Evolutionary conservation across 2,329 filamentous ascomycete species (phyloP).

Genomic region (Trichoderma cornu-damae): DNA sequence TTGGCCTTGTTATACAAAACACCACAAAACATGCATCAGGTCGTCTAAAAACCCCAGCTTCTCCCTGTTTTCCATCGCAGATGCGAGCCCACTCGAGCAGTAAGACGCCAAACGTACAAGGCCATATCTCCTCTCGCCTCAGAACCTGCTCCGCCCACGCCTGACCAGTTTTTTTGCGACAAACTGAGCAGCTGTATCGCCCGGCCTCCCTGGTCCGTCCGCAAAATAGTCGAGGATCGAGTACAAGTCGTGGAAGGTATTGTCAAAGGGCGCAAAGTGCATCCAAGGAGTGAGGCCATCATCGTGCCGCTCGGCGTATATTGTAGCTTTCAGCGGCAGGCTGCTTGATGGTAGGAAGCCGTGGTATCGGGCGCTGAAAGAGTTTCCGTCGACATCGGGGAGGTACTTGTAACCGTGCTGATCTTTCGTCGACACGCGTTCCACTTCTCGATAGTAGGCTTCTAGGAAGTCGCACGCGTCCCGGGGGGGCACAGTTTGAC

Average conservation of each 20-base stretch:
- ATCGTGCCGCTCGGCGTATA: constrained; percentile 73
- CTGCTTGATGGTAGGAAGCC: constrained; percentile 60
- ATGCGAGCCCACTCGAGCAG: constrained; percentile 54
- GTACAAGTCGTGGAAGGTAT: constrained; percentile 62
- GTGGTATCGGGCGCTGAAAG: constrained; percentile 57
- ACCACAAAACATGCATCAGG: constrained; percentile 22
- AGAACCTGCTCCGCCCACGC: constrained; percentile 57
- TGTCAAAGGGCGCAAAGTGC: constrained; percentile 69
- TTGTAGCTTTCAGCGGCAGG: constrained; percentile 64
- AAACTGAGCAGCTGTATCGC: constrained; percentile 52
- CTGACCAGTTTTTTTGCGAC: constrained; percentile 55
- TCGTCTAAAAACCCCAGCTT: constrained; percentile 43
- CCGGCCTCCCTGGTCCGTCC: constrained; percentile 37
- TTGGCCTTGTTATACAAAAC: background rate
- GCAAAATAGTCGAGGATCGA: constrained; percentile 61
- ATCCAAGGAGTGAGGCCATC: constrained; percentile 62
- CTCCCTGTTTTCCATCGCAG: constrained; percentile 41
- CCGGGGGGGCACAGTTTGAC: constrained; percentile 36
- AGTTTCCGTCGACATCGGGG: constrained; percentile 66
- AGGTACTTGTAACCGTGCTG: constrained; percentile 60
- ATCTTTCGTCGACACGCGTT: constrained; percentile 39
- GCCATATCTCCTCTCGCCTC: constrained; percentile 63
- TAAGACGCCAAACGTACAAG: constrained; percentile 59
- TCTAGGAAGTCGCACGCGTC: constrained; percentile 38
- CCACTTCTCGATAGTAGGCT: constrained; percentile 32